Evolutionary conservation across 2,329 filamentous ascomycete species (phyloP).

Genomic region (Alternaria infectoria): DNA sequence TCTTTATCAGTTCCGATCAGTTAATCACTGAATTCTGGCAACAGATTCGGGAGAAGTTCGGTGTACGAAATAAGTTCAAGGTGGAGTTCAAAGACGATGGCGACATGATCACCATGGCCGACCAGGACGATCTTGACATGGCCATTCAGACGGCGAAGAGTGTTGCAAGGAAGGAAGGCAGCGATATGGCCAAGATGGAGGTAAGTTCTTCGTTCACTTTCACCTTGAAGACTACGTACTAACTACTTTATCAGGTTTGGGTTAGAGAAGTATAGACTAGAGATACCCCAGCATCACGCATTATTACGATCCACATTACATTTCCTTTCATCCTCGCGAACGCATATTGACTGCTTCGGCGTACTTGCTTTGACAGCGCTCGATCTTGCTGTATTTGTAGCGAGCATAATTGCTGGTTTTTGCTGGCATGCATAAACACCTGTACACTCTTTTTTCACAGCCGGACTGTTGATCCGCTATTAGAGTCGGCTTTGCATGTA

Average conservation of each 20-base stretch:
- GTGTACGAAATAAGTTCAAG: constrained; percentile 77
- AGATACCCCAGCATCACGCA: constrained; percentile 47
- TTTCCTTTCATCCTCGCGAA: constrained; percentile 16
- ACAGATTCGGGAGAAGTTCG: constrained; percentile 86
- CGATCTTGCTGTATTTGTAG: constrained; percentile 39
- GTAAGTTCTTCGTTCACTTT: constrained; percentile 61
- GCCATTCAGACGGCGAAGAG: constrained; percentile 73
- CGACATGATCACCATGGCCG: constrained; percentile 96
- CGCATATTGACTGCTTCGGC: constrained; percentile 16
- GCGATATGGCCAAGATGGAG: constrained; percentile 93
- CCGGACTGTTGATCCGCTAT: constrained; percentile 47
- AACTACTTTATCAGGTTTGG: constrained; percentile 56
- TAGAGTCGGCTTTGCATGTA: constrained; percentile 18
- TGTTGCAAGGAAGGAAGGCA: constrained; percentile 72
- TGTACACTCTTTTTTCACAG: constrained; percentile 37
- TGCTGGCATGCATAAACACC: constrained; percentile 2
- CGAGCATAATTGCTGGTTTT: constrained; percentile 32
- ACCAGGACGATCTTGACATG: constrained; percentile 95
- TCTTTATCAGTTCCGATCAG: constrained; percentile 78
- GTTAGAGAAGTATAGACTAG: constrained; percentile 52
- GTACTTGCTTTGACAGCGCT: constrained; percentile 14
- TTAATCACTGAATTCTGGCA: constrained; percentile 79
- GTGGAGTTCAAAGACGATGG: constrained; percentile 89
- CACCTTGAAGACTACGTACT: constrained; percentile 14
- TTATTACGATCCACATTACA: constrained; percentile 24